Evolutionary conservation across 164 flowering plant genomes (phyloP).

Genomic region (Stephania japonica): DNA sequence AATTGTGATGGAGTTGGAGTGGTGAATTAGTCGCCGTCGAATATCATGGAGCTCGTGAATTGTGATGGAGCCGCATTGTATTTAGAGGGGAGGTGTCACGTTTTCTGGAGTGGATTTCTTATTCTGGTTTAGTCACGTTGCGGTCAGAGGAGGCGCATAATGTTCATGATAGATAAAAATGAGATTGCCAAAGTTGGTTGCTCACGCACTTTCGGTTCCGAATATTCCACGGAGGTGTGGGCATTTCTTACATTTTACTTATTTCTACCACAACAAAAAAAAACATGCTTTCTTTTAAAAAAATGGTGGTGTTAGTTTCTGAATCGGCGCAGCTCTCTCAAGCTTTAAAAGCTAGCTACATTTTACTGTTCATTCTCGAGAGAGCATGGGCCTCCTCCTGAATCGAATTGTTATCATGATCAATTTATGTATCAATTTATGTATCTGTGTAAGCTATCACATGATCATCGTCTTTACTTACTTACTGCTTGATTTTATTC

Average conservation of each 20-base stretch:
- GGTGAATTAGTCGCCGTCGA: slow-evolving; percentile 62
- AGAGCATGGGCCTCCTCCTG: not conserved
- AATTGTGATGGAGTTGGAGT: slow-evolving; percentile 43
- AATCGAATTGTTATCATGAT: not conserved
- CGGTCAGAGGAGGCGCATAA: slow-evolving; percentile 64
- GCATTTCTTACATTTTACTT: not conserved
- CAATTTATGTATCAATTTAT: too few relatives aligned
- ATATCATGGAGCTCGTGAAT: slow-evolving; percentile 70
- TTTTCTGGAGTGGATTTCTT: slow-evolving; percentile 60
- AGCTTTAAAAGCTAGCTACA: slow-evolving; percentile 43
- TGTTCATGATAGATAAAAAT: slow-evolving; percentile 43
- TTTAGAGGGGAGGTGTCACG: slow-evolving; percentile 39
- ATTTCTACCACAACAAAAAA: too few relatives aligned
- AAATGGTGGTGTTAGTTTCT: not conserved
- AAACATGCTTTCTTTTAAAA: not conserved
- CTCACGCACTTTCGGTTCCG: too few relatives aligned
- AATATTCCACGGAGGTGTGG: too few relatives aligned
- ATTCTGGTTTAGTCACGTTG: slow-evolving; percentile 51
- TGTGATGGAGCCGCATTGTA: slow-evolving; percentile 74
- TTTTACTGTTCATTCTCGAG: not conserved
- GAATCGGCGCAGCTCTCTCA: too few relatives aligned
- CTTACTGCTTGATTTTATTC: too few relatives aligned
- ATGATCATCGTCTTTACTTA: too few relatives aligned
- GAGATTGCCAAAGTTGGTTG: too few relatives aligned
- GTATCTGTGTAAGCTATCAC: not conserved